phyloP scores from a whole-genome alignment of 1,284 basidiomycete genomes.

The Irpex lacteus region DNA sequence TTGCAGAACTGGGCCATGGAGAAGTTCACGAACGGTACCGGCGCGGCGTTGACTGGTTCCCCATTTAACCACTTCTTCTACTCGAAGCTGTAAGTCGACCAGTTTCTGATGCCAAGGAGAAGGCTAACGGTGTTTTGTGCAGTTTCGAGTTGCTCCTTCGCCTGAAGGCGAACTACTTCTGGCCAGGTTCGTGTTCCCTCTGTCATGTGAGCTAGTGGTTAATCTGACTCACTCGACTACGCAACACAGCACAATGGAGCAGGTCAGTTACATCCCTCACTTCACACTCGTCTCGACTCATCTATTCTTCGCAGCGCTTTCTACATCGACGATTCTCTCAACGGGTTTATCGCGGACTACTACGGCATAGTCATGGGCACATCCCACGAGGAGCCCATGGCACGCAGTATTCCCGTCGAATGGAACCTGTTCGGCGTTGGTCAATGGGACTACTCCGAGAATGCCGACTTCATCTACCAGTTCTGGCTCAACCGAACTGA shows the following conservation, averaged over 20 bases:
- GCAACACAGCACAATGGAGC: constrained; percentile 40
- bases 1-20: constrained; percentile 54
- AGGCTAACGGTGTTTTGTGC: not conserved
- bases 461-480: constrained; percentile 50
- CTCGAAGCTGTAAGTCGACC: constrained; percentile 45
- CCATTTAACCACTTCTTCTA: constrained; percentile 71
- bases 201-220: not conserved
- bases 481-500: constrained; percentile 61
- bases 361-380: constrained; percentile 74
- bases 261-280: constrained; percentile 27
- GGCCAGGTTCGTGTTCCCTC: constrained; percentile 45
- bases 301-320: constrained; percentile 47
- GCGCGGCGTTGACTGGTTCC: constrained; percentile 43
- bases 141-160: constrained; percentile 69
- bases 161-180: constrained; percentile 69
- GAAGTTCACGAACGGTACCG: constrained; percentile 66
- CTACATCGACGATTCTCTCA: constrained; percentile 60
- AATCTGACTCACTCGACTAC: not conserved
- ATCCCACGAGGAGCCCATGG: constrained; percentile 67
- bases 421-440: constrained; percentile 55
- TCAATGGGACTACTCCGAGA: constrained; percentile 58
- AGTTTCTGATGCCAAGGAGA: not conserved
- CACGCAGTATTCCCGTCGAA: constrained; percentile 60
- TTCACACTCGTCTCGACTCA: not conserved
- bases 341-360: constrained; percentile 61